Evolutionary conservation across 2,329 filamentous ascomycete genomes (phyloP), one percentile per base, ranked within the genome.

Genomic region (Trichoderma harzianum): DNA sequence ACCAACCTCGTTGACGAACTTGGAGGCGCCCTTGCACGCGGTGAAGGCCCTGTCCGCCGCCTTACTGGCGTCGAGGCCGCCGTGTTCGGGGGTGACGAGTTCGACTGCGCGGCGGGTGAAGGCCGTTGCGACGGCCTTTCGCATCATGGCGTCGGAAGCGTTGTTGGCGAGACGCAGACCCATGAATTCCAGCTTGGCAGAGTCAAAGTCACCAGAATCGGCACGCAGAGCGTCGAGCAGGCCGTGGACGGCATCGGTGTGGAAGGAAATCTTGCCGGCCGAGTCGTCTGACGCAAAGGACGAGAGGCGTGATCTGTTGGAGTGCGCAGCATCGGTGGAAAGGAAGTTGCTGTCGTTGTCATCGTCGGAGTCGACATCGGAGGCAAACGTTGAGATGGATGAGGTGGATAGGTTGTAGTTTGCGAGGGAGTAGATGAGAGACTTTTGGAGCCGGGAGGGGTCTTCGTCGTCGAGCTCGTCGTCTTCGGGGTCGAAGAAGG

Each of bases 151-250:
- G 78, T 97, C 95, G 1, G 94, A 95, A 3, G 96, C 96, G 78
- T 98, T 94, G 77, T 93, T 93, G 69, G 91, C 92, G 80, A 99
- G 93, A 12, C 95, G 92, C n/a, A 98, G 86, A 61, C 94, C 93
- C 85, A 95, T 97, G 74, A 99, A 92, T 80, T 99, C 96, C 39
- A 98, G 88, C 79, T 95, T 94, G 64, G 89, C 88, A 3, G 86
- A 86, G 77, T 97, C 95, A 74, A 97, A 96, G 79, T 97, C 93
- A 12, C 90, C 89, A 16, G 89, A 88, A 14, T 90, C 89, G 26
- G 91, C 92, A 66, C 92, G 91, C 55, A 98, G 86, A 28, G 94
- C 93, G 77, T 98, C 95, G 73, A 95, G 87, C n/a, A 98, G 88
- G 73, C 93, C 95, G 74, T 91, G 87, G 3, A 95, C 93, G 30